phyloP scores from a whole-genome alignment of 352 stramenopile genomes.

The Elongisporangium prolatum region DNA sequence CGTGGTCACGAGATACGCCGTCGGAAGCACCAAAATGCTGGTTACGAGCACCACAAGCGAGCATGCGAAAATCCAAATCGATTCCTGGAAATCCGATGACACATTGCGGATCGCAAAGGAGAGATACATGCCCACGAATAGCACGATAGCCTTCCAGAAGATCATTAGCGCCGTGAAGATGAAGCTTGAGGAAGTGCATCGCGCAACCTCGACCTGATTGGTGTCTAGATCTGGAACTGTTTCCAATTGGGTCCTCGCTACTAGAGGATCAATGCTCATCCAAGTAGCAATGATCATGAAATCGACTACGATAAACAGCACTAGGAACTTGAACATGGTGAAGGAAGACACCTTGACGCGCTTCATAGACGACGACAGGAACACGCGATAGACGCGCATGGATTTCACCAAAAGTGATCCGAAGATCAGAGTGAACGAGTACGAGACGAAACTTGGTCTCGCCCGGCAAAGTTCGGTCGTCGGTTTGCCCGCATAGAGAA shows the following conservation, averaged over 20 bases:
- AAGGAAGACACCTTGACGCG: constrained; percentile 29
- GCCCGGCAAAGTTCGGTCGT: constrained; percentile 31
- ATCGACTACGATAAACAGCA: constrained; percentile 28
- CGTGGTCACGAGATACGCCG: constrained; percentile 33
- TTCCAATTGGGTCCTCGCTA: too few species aligned
- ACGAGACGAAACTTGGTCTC: constrained; percentile 25
- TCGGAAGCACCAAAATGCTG: constrained; percentile 30
- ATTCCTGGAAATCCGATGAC: constrained; percentile 45
- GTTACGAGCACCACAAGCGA: constrained; percentile 33
- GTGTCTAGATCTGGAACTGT: constrained; percentile 15
- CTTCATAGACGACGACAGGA: constrained; percentile 35
- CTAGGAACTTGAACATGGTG: constrained; percentile 40
- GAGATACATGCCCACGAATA: constrained; percentile 32
- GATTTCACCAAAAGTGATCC: constrained; percentile 44
- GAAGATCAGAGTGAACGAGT: constrained; percentile 49
- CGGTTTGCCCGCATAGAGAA: constrained; percentile 40
- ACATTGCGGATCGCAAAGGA: constrained; percentile 51
- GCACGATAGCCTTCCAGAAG: constrained; percentile 40
- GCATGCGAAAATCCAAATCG: constrained; percentile 49
- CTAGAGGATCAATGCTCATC: too few species aligned
- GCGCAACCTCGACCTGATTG: constrained; percentile 16
- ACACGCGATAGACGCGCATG: constrained; percentile 47
- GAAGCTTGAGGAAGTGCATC: constrained; percentile 26
- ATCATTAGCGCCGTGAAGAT: constrained; percentile 30
- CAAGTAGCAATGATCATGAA: constrained; percentile 25